Base-by-base conservation (phyloP, 805 yeast genomes). In the Isabelozyma heimii region DNA sequence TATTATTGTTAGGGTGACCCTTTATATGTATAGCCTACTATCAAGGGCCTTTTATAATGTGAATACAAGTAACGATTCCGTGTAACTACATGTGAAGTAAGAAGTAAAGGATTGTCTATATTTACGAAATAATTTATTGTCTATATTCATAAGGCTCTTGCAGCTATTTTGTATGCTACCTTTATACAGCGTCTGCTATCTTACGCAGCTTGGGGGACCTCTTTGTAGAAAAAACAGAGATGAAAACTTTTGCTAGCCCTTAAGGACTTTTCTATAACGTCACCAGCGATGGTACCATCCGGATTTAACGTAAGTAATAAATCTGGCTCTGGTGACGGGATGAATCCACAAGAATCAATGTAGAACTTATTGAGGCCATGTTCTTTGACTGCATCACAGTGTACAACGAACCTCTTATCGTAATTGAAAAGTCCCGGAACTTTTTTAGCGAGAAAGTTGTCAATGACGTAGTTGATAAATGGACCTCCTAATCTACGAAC, bases 301-400 rank as follows among this genome's bases (percentile, higher is more conserved):
- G 51, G 44, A 47, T 57, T 48, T 50, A 52, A 37, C 16, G 50
- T 49, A 12, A 56, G 30, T 16, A 46, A 35, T 12, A 49, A 14
- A 38, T 56, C 70, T 4, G 60, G 53, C 12, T 60, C 57, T 2
- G 49, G 60, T 0, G 66, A 54, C 28, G 54, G 58, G 1, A 10
- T 43, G 49, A 76, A 83, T 0, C 75, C 73, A 47, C 78, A 71
- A 20, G 65, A 63, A 1, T 58, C 49, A 4, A 60, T 57, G 53
- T 83, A 83, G 59, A 73, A 81, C 2, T 60, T 66, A 2, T 68
- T 76, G 43, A 83, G 60, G 5, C 71, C 55, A 61, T 83, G 88
- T 47, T 80, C 81, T 12, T 66, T 66, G 20, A 83, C 75, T 17
- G 75, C 81, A 28, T 67, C 69, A 0, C 78, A 78, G 49, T 60